Conservation (phyloP, 2,329 filamentous ascomycete genomes). For the Cytospora paraplurivora region DNA sequence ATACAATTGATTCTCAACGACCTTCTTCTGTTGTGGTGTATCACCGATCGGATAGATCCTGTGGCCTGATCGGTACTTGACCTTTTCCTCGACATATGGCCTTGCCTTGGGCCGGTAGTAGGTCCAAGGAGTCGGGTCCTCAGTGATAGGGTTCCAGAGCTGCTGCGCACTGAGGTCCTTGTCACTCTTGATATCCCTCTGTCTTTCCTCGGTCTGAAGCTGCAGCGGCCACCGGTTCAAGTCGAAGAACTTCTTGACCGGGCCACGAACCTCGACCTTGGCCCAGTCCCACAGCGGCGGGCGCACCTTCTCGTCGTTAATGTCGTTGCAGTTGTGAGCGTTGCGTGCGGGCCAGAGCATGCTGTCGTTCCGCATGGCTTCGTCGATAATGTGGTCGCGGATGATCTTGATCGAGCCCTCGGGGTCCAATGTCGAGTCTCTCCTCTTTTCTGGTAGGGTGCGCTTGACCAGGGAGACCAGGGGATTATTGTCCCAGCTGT, state of each 20-base stretch:
- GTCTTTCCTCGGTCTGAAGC: slow-evolving; percentile 40
- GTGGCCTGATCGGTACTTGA: slow-evolving; percentile 36
- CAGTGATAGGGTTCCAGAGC: slow-evolving; percentile 35
- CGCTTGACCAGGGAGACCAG: slow-evolving; percentile 12
- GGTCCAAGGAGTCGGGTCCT: slow-evolving; percentile 33
- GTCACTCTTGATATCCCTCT: slow-evolving; percentile 36
- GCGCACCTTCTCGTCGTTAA: slow-evolving; percentile 31
- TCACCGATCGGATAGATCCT: slow-evolving; percentile 43
- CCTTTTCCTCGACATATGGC: slow-evolving; percentile 33
- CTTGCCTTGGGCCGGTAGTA: slow-evolving; percentile 32
- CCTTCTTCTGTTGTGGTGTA: slow-evolving; percentile 40
- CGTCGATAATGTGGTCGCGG: slow-evolving; percentile 45
- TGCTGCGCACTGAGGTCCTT: slow-evolving; percentile 34
- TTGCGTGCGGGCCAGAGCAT: slow-evolving; percentile 45
- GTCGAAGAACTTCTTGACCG: slow-evolving; percentile 44
- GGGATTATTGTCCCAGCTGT: slow-evolving; percentile 35
- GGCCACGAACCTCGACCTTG: slow-evolving; percentile 31
- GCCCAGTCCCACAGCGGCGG: slow-evolving; percentile 44
- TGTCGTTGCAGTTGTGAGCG: slow-evolving; percentile 32
- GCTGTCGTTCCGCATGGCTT: slow-evolving; percentile 46
- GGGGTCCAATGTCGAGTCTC: slow-evolving; percentile 27
- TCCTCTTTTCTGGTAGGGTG: slow-evolving; percentile 33
- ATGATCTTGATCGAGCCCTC: slow-evolving; percentile 36
- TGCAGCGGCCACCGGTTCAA: slow-evolving; percentile 52
- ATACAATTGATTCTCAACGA: slow-evolving; percentile 32